Percentiles rank a stretch among this genome's conserved stretches.
Evolutionary conservation across 2,329 filamentous ascomycete genomes (phyloP).

Genomic region (Colletotrichum salicis): DNA sequence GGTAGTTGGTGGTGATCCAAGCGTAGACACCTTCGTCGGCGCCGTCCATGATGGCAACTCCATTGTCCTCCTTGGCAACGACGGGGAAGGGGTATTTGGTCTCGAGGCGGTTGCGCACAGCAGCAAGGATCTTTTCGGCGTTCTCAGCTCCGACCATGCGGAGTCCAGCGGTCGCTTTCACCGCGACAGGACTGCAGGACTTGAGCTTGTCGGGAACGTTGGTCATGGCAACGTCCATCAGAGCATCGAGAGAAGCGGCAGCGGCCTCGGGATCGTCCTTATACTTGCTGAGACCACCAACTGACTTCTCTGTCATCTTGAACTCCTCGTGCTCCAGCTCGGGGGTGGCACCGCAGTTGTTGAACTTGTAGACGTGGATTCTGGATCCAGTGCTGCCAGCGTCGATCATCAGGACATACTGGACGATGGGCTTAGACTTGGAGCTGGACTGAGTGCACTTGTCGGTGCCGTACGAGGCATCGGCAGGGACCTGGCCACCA

Average conservation of each 20-base stretch:
- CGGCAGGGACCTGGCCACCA: slow-evolving; percentile 63
- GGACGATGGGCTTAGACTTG: slow-evolving; percentile 90
- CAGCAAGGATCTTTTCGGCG: slow-evolving; percentile 84
- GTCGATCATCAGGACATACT: slow-evolving; percentile 99
- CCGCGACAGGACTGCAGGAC: slow-evolving; percentile 92
- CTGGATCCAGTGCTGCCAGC: slow-evolving; percentile 97
- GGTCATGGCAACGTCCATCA: slow-evolving; percentile 87
- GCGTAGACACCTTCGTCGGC: slow-evolving; percentile 97
- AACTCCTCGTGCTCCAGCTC: slow-evolving; percentile 94
- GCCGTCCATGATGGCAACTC: slow-evolving; percentile 97
- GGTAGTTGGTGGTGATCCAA: slow-evolving; percentile 99
- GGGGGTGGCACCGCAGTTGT: slow-evolving; percentile 96
- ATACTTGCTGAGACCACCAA: slow-evolving; percentile 88
- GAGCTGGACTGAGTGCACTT: slow-evolving; percentile 87
- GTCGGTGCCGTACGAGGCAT: slow-evolving; percentile 73
- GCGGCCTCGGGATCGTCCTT: slow-evolving; percentile 86
- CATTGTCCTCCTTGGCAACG: slow-evolving; percentile 83
- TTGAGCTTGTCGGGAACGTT: slow-evolving; percentile 89
- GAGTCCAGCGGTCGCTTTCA: slow-evolving; percentile 96
- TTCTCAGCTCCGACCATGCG: slow-evolving; percentile 85
- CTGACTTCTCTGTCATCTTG: slow-evolving; percentile 88
- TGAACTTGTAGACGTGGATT: slow-evolving; percentile 99
- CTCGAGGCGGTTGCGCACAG: slow-evolving; percentile 86
- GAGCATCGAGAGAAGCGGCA: slow-evolving; percentile 86
- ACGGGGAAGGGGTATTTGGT: slow-evolving; percentile 94